Percentiles rank a stretch among this genome's conserved stretches.
phyloP scores from a whole-genome alignment of 177 flowering plant species.

The Vitis hybrid region DNA sequence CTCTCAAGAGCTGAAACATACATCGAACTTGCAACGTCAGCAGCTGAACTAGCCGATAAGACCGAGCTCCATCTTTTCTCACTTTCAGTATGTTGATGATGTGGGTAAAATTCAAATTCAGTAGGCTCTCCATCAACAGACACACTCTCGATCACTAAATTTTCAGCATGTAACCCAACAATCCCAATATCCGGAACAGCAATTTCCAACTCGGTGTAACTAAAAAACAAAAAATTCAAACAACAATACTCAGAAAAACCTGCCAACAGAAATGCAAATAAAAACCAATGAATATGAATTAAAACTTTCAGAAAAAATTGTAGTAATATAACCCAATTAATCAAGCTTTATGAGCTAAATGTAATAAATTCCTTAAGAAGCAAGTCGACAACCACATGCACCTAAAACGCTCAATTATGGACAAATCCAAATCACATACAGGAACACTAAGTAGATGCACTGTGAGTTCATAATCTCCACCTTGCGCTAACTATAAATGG shows the following conservation, averaged over 20 bases:
- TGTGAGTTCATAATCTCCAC: no score
- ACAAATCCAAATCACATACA: no score
- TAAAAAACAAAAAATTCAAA: slow-evolving; percentile 19
- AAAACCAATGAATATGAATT: neutral
- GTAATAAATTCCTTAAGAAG: no score
- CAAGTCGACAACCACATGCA: no score
- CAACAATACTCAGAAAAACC: neutral
- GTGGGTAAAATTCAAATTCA: slow-evolving; percentile 70
- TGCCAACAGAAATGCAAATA: neutral
- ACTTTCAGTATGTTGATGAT: slow-evolving; percentile 47
- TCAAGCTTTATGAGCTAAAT: neutral
- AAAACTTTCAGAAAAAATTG: neutral
- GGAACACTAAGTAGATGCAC: no score
- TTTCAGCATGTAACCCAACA: slow-evolving; percentile 85
- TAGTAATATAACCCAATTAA: neutral
- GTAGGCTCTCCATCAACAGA: slow-evolving; percentile 78
- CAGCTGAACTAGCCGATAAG: slow-evolving; percentile 61
- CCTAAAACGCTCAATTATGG: no score
- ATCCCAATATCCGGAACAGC: slow-evolving; percentile 76
- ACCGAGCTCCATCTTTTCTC: slow-evolving; percentile 72
- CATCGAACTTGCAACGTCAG: slow-evolving; percentile 77
- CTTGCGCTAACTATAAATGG: no score
- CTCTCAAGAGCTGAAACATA: slow-evolving; percentile 66
- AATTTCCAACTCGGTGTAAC: slow-evolving; percentile 70
- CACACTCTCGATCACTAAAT: slow-evolving; percentile 71